Evolutionary conservation across 768 basidiomycete species (phyloP).

Genomic region (Cyclocybe aegerita): DNA sequence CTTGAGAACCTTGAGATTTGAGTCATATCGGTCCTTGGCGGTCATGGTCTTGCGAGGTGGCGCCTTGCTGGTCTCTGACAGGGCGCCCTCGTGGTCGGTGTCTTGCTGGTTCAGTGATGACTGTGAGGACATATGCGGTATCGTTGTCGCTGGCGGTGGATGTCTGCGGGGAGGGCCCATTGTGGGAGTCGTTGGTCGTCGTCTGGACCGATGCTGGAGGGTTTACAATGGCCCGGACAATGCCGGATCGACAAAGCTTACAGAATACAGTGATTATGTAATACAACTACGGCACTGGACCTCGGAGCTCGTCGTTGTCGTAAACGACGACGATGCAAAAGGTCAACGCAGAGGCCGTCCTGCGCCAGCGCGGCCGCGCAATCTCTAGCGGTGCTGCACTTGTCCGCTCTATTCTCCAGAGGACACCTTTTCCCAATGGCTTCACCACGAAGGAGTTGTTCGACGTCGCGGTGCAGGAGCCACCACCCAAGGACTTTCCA

Average conservation of each 20-base stretch:
- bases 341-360: slow-evolving; percentile 1
- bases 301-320: neutral
- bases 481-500: slow-evolving; percentile 26
- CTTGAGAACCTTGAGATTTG: slow-evolving; percentile 79
- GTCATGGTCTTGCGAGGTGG: slow-evolving; percentile 26
- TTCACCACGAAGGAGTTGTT: slow-evolving; percentile 38
- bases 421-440: slow-evolving; percentile 25
- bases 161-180: slow-evolving; percentile 33
- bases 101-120: slow-evolving; percentile 4
- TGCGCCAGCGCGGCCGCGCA: slow-evolving; percentile 13
- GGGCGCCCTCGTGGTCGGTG: slow-evolving; percentile 17
- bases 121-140: slow-evolving; percentile 8
- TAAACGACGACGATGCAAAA: neutral
- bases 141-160: slow-evolving; percentile 14
- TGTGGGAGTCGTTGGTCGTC: slow-evolving; percentile 12
- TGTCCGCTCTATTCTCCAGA: slow-evolving; percentile 29
- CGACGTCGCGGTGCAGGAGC: slow-evolving; percentile 30
- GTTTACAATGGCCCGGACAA: slow-evolving; percentile 20
- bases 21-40: slow-evolving; percentile 60
- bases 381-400: slow-evolving; percentile 22
- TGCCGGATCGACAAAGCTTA: slow-evolving; percentile 9
- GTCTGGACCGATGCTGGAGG: slow-evolving; percentile 15
- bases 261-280: neutral
- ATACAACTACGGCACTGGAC: slow-evolving; percentile 1
- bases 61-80: slow-evolving; percentile 20